Conservation (phyloP, 2,329 filamentous ascomycete genomes). For the Colletotrichum abscissum region DNA sequence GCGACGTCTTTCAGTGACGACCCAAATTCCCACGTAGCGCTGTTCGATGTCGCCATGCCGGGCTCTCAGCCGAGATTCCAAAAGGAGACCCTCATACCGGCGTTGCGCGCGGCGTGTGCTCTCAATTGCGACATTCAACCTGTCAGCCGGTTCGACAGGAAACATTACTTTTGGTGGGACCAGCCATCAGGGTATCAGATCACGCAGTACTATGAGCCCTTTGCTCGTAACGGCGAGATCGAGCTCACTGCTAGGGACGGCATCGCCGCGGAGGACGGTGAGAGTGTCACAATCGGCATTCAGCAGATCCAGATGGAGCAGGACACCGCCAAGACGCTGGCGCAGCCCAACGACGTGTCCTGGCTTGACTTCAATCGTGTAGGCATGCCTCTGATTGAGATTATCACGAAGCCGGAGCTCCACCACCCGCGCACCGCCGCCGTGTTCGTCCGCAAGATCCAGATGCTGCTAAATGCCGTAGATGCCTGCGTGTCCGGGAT, state of each 20-base stretch:
- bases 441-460: constrained; percentile 89
- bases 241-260: constrained; percentile 80
- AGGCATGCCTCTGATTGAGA: constrained; percentile 90
- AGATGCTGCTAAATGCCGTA: constrained; percentile 80
- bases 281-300: constrained; percentile 80
- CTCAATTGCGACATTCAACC: constrained; percentile 82
- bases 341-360: constrained; percentile 77
- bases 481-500: constrained; percentile 91
- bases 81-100: constrained; percentile 83
- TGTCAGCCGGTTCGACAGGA: constrained; percentile 89
- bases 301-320: constrained; percentile 98
- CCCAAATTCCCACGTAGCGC: constrained; percentile 88
- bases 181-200: constrained; percentile 98
- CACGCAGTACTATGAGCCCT: constrained; percentile 89
- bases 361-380: constrained; percentile 95
- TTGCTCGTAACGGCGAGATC: constrained; percentile 78
- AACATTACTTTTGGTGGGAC: constrained; percentile 99
- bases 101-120: constrained; percentile 88
- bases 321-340: constrained; percentile 94
- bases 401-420: constrained; percentile 91
- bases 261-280: constrained; percentile 78
- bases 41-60: constrained; percentile 90
- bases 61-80: constrained; percentile 92
- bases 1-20: constrained; percentile 71
- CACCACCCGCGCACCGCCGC: constrained; percentile 89